phyloP scores from a whole-genome alignment of 192 early-diverging fungal species.

The Coemansia sp. region DNA sequence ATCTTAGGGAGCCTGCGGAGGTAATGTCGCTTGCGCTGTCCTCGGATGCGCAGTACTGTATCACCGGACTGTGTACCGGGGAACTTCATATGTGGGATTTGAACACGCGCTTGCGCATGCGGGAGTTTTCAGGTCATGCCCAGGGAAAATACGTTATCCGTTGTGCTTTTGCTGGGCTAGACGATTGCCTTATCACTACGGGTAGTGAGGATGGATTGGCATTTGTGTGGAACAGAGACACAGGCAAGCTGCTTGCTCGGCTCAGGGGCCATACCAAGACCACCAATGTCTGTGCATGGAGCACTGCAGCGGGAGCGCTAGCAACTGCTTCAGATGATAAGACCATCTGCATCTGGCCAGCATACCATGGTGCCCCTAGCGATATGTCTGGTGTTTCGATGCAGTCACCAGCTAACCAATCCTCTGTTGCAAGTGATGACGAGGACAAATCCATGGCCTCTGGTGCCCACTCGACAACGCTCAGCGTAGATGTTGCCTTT shows the following conservation, averaged over 20 bases:
- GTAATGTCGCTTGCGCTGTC: constrained; percentile 71
- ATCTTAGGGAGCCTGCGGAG: constrained; percentile 32
- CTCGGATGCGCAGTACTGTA: constrained; percentile 60
- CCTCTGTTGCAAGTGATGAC: background rate
- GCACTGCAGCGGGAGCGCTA: constrained; percentile 25
- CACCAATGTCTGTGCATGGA: constrained; percentile 49
- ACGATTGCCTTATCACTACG: constrained; percentile 79
- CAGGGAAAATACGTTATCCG: constrained; percentile 88
- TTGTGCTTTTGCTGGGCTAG: constrained; percentile 83
- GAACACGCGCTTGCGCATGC: constrained; percentile 62
- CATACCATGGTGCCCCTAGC: constrained; percentile 46
- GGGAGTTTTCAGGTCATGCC: constrained; percentile 69
- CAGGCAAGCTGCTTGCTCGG: constrained; percentile 33
- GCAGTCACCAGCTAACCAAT: background rate
- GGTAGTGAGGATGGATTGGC: constrained; percentile 79
- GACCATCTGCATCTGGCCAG: constrained; percentile 50
- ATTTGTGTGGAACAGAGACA: constrained; percentile 50
- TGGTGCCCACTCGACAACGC: background rate
- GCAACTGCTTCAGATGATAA: constrained; percentile 51
- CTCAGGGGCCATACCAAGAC: constrained; percentile 42
- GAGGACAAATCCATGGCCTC: constrained; percentile 18
- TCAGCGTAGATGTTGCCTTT: constrained; percentile 5
- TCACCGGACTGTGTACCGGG: constrained; percentile 51
- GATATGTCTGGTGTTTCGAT: constrained; percentile 4
- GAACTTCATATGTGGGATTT: constrained; percentile 92